Evolutionary conservation across 1,284 basidiomycete genomes (phyloP), one percentile per base, ranked within the genome.

Genomic region (Trichosporon asahii): DNA sequence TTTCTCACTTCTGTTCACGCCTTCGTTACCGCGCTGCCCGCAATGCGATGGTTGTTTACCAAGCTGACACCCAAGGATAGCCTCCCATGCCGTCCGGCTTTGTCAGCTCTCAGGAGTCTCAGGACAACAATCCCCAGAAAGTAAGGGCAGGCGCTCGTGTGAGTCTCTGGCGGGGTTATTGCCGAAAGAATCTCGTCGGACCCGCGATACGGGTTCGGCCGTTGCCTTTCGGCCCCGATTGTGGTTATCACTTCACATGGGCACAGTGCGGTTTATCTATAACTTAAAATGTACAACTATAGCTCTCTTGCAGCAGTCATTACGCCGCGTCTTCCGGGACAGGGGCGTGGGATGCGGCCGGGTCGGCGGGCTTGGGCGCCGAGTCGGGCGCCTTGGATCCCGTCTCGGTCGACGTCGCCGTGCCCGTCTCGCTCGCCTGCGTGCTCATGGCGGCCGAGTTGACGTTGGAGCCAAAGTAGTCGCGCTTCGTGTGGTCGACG

Each of bases 391-490:
- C 25, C 25, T 60, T 9, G 15, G 55, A 18, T 9, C 7, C 31
- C 44, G 44, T 21, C 11, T 46, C 44, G 18, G 18, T 21, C 44
- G 44, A 53, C 8, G n/a, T 23, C 21, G 21, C 49, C 9, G 23
- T 9, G 2, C 37, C 37, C 25, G 37, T 12, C 25, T 46, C 27
- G 37, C 37, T 65, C 0, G 37, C 25, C 40, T 29, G 37, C 44
- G 27, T 9, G 35, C 35, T 46, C 37, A 46, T 65, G 11, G 64
- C 40, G 8, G 40, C 44, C 40, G 64, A 65, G 5, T 23, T 37
- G 14, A 61, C 63, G 35, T 37, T 64, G 23, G 63, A 44, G 23
- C 67, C 73, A 60, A 46, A 72, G 64, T 74, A 74, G 37, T 74
- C 69, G 29, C 71, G 68, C 68, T 70, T 70, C 5, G 67, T 69